A percentile compares a stretch with the other conserved stretches of the same genome.
Conservation (phyloP, 345 rosid species). For the Lenwebbia sp. region DNA sequence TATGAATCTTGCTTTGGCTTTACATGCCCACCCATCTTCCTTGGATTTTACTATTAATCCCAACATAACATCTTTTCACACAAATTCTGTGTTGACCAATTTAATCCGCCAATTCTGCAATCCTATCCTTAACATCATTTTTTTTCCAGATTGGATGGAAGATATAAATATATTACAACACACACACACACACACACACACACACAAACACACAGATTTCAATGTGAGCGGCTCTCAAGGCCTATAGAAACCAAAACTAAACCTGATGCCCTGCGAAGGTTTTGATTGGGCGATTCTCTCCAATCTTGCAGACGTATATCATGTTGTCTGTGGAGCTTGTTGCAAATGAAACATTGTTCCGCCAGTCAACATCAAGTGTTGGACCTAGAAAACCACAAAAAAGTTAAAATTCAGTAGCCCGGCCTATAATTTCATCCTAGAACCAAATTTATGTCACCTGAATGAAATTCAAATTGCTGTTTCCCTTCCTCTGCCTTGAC, state of each 20-base stretch:
- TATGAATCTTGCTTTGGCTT: background rate
- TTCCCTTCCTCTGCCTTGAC: slow-evolving; percentile 90
- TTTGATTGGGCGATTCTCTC: slow-evolving; percentile 67
- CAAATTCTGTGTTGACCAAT: background rate
- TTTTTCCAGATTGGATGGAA: background rate
- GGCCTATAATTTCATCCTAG: background rate
- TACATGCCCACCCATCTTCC: background rate
- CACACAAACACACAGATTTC: background rate
- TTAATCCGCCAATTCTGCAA: background rate
- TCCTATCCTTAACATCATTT: background rate
- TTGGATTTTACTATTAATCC: background rate
- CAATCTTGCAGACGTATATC: slow-evolving; percentile 94
- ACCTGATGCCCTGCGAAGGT: slow-evolving; percentile 94
- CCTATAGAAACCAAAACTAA: background rate
- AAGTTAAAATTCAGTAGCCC: slow-evolving; percentile 1
- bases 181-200: background rate
- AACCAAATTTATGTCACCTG: slow-evolving; percentile 30
- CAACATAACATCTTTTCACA: background rate
- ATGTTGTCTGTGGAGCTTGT: slow-evolving; percentile 90
- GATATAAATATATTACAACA: background rate
- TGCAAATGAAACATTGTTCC: slow-evolving; percentile 90
- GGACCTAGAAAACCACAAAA: slow-evolving; percentile 45
- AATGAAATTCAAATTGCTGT: slow-evolving; percentile 90
- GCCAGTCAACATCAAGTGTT: slow-evolving; percentile 99
- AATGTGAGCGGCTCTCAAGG: background rate